Evolutionary conservation across 805 yeast species (phyloP).

Genomic region (Priceomyces haplophilus): DNA sequence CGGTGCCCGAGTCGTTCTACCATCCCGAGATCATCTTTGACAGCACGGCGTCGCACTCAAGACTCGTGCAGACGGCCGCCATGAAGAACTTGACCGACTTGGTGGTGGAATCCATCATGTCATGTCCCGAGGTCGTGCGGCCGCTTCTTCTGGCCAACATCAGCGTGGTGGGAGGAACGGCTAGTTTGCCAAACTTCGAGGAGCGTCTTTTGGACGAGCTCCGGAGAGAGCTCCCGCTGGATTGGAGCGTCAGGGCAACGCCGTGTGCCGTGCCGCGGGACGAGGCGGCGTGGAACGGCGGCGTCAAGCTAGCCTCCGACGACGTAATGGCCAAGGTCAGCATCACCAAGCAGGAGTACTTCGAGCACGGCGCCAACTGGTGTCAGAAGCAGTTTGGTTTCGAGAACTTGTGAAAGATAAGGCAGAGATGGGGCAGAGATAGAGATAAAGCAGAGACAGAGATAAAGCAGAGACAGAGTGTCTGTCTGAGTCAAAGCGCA

Average conservation of each 20-base stretch:
- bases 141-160: constrained; percentile 81
- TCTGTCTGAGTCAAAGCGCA: too few species aligned
- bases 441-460: too few species aligned
- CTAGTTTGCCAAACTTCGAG: constrained; percentile 65
- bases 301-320: constrained; percentile 28
- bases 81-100: constrained; percentile 75
- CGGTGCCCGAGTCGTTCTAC: constrained; percentile 81
- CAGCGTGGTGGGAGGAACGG: constrained; percentile 78
- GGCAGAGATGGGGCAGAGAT: too few species aligned
- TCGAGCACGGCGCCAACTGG: constrained; percentile 74
- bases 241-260: constrained; percentile 58
- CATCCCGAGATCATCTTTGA: constrained; percentile 69
- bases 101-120: constrained; percentile 62
- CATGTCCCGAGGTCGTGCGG: constrained; percentile 68
- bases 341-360: constrained; percentile 75
- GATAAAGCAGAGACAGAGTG: too few species aligned
- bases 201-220: constrained; percentile 60
- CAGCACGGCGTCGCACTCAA: constrained; percentile 26
- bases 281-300: constrained; percentile 38
- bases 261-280: constrained; percentile 20
- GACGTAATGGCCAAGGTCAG: constrained; percentile 49
- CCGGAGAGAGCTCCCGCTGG: constrained; percentile 65
- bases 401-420: constrained; percentile 23
- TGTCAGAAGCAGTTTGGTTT: constrained; percentile 52
- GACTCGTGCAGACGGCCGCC: constrained; percentile 44